Evolutionary conservation across 176 grass and related monocot species (phyloP).

Genomic region (Lolium perenne): DNA sequence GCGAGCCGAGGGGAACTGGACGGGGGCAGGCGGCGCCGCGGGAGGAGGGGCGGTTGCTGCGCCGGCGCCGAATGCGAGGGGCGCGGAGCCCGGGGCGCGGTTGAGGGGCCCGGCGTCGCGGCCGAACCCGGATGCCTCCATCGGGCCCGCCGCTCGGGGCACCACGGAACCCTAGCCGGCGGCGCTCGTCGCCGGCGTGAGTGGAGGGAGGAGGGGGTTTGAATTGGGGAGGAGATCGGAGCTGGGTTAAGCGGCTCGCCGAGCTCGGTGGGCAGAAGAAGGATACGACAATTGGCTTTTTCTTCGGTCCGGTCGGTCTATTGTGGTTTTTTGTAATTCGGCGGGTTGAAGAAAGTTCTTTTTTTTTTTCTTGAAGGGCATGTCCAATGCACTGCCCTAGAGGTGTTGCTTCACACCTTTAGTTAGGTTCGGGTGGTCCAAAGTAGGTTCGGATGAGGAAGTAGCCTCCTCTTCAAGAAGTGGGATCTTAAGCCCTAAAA

Average conservation of each 20-base stretch:
- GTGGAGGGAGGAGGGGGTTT: slow-evolving; percentile 4
- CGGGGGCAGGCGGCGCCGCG: slow-evolving; percentile 20
- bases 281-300: too few relatives aligned
- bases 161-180: slow-evolving; percentile 48
- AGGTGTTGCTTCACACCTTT: too few relatives aligned
- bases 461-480: too few relatives aligned
- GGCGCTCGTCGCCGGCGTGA: slow-evolving; percentile 34
- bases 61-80: slow-evolving; percentile 45
- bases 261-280: too few relatives aligned
- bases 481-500: too few relatives aligned
- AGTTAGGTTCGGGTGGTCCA: too few relatives aligned
- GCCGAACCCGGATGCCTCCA: slow-evolving; percentile 55
- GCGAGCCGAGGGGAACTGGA: slow-evolving; percentile 18
- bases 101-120: slow-evolving; percentile 47
- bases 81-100: slow-evolving; percentile 41
- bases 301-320: too few relatives aligned
- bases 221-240: slow-evolving; percentile 38
- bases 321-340: too few relatives aligned
- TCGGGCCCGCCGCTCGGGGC: neutral
- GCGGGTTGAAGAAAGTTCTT: too few relatives aligned
- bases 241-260: neutral
- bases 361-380: too few relatives aligned
- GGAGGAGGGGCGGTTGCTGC: slow-evolving; percentile 40
- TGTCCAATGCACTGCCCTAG: too few relatives aligned
- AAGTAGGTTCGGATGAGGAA: too few relatives aligned